These are phyloP conservation scores for Puccinia sorghi DNA, from an alignment of 1,284 basidiomycete species.

Conservation along the genomic window DNA sequence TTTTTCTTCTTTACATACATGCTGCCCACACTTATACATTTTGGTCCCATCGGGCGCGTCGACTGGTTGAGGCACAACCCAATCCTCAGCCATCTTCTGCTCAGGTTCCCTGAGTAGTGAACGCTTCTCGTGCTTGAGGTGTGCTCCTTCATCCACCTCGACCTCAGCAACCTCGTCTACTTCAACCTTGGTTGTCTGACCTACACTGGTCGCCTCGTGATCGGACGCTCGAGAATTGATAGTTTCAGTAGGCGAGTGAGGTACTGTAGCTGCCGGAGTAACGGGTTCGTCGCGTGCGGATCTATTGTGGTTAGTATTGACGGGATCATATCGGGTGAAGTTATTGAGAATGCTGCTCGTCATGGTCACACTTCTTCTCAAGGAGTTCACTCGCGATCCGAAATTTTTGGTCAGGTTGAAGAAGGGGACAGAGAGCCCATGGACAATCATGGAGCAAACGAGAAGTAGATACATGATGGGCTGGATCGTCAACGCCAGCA, in stretches of 20 bases:
- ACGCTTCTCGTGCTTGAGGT: background rate
- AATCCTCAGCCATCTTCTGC: slow-evolving; percentile 15
- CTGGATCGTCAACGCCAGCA: slow-evolving; percentile 75
- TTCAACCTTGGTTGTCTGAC: slow-evolving; percentile 3
- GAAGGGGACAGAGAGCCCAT: slow-evolving; percentile 88
- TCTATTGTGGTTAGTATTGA: background rate
- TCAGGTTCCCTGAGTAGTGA: slow-evolving; percentile 1
- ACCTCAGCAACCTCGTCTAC: background rate
- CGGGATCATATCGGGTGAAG: slow-evolving; percentile 15
- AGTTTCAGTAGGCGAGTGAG: background rate
- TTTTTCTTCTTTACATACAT: no score
- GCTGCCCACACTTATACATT: slow-evolving; percentile 28
- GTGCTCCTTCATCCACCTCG: background rate
- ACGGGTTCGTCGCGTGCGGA: background rate
- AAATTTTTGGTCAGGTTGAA: slow-evolving; percentile 86
- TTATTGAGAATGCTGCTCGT: slow-evolving; percentile 56
- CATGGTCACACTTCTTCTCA: slow-evolving; percentile 70
- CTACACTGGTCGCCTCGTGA: background rate
- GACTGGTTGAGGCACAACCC: slow-evolving; percentile 15
- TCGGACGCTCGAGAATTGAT: background rate
- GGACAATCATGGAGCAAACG: slow-evolving; percentile 71
- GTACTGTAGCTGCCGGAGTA: background rate
- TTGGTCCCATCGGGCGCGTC: slow-evolving; percentile 1
- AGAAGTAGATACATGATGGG: slow-evolving; percentile 91
- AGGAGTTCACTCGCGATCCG: slow-evolving; percentile 81